Evolutionary conservation across 2,329 filamentous ascomycete species (phyloP).

Genomic region (Chaetomiaceae sp.): DNA sequence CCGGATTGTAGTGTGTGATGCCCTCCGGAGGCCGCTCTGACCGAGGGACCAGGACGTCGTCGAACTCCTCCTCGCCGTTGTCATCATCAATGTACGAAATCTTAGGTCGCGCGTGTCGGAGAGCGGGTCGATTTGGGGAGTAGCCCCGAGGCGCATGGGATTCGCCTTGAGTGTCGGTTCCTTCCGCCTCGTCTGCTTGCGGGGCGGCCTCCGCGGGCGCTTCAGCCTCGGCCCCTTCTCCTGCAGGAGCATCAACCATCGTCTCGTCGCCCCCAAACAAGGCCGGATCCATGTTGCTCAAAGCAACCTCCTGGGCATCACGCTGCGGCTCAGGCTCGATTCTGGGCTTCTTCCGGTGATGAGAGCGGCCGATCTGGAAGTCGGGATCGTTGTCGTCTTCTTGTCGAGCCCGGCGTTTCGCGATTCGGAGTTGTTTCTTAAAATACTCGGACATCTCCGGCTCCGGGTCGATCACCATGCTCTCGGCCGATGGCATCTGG

Average conservation of each 20-base stretch:
- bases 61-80: conserved; percentile 42
- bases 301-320: conserved; percentile 31
- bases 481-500: conserved; percentile 46
- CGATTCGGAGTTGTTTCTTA: conserved; percentile 49
- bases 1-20: conserved; percentile 20
- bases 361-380: conserved; percentile 41
- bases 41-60: conserved; percentile 32
- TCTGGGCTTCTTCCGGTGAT: conserved; percentile 40
- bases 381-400: conserved; percentile 53
- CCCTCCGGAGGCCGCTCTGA: conserved; percentile 18
- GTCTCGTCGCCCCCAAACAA: conserved; percentile 32
- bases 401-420: conserved; percentile 48
- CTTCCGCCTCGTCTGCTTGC: conserved; percentile 3
- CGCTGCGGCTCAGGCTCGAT: conserved; percentile 32
- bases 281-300: conserved; percentile 50
- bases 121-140: conserved; percentile 43
- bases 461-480: conserved; percentile 36
- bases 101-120: conserved; percentile 50
- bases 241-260: conserved; percentile 21
- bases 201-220: conserved; percentile 4
- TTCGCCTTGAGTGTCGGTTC: not conserved
- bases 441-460: conserved; percentile 49
- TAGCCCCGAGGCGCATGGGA: conserved; percentile 26
- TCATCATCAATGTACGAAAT: conserved; percentile 48
- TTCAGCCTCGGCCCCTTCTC: conserved; percentile 13